Conservation (phyloP, 2,329 filamentous ascomycete genomes). For the Hypoxylon sp. region DNA sequence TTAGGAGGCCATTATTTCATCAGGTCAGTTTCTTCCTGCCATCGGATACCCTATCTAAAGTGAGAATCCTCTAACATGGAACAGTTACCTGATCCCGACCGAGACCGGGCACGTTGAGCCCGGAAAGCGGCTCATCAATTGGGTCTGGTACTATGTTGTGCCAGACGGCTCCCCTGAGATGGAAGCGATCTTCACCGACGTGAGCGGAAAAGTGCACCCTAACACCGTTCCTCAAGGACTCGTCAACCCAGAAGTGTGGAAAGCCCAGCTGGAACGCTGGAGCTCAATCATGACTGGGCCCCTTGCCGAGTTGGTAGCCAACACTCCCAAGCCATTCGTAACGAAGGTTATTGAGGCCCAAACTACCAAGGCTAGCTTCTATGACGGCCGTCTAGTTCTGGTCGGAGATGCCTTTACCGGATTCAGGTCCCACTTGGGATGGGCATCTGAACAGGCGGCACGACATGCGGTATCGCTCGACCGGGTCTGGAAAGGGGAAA, state of each 20-base stretch:
- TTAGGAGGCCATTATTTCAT: conserved; percentile 44
- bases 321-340: conserved; percentile 61
- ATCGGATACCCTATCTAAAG: not conserved
- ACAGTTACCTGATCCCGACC: conserved; percentile 56
- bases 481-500: conserved; percentile 57
- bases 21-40: conserved; percentile 34
- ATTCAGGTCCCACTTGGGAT: conserved; percentile 63
- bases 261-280: conserved; percentile 21
- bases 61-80: not conserved
- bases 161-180: conserved; percentile 58
- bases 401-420: conserved; percentile 64
- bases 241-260: conserved; percentile 58
- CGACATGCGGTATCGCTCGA: conserved; percentile 60
- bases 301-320: conserved; percentile 59
- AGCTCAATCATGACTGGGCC: conserved; percentile 55
- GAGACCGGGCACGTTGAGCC: conserved; percentile 57
- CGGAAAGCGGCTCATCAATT: conserved; percentile 62
- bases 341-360: conserved; percentile 63
- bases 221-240: conserved; percentile 62
- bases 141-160: conserved; percentile 64
- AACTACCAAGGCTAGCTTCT: conserved; percentile 56
- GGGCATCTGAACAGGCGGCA: conserved; percentile 64
- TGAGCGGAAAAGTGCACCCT: conserved; percentile 57
- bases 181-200: conserved; percentile 61
- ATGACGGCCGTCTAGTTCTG: conserved; percentile 60